These are phyloP conservation scores for Exsudoporus frostii DNA, from an alignment of 768 basidiomycete genomes.

Conservation along the genomic window DNA sequence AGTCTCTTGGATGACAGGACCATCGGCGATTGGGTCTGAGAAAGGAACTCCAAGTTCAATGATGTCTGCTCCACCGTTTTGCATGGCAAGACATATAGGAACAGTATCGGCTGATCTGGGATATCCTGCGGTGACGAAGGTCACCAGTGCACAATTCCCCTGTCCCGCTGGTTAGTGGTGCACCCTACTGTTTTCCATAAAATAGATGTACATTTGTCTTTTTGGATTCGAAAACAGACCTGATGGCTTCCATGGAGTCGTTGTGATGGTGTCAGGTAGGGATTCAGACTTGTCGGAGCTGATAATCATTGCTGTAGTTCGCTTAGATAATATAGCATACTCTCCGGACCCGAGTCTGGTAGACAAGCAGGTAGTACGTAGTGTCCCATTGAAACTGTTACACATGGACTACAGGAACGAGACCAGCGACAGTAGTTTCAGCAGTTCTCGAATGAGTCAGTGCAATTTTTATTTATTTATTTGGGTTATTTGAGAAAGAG, in stretches of 20 bases:
- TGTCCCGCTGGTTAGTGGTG: conserved; percentile 9
- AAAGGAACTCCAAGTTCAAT: conserved; percentile 83
- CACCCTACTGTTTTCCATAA: background rate
- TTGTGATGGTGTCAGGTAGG: background rate
- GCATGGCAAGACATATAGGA: conserved; percentile 85
- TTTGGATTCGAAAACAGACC: conserved; percentile 26
- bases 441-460: no score
- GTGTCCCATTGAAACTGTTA: no score
- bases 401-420: no score
- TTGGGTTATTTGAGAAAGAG: no score
- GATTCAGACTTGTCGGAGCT: conserved; percentile 8
- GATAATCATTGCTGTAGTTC: background rate
- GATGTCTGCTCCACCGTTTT: conserved; percentile 89
- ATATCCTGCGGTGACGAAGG: conserved; percentile 95
- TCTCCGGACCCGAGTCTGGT: no score
- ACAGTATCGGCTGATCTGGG: conserved; percentile 79
- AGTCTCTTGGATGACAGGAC: conserved; percentile 86
- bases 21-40: conserved; percentile 95
- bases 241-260: conserved; percentile 28
- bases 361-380: no score
- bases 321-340: no score
- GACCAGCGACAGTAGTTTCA: no score
- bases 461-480: no score
- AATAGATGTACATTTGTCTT: conserved; percentile 13
- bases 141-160: conserved; percentile 60